phyloP scores from a whole-genome alignment of 164 flowering plant species.

The Cinnamomum chago region DNA sequence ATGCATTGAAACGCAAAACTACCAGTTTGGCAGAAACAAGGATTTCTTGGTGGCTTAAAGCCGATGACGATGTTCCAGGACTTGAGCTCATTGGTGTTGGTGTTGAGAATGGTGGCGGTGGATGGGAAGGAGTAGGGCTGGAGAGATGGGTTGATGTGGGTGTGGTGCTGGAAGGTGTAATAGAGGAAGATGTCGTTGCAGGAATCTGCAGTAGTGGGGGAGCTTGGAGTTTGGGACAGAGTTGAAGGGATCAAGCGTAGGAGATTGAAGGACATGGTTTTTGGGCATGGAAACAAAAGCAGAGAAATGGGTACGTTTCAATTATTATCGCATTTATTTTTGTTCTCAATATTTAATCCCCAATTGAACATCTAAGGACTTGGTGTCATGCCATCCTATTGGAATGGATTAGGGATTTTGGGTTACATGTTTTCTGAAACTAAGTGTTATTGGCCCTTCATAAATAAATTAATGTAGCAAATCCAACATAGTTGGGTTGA shows the following conservation, averaged over 20 bases:
- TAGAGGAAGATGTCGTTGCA: slow-evolving; percentile 65
- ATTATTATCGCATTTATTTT: no score
- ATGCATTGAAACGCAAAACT: slow-evolving; percentile 22
- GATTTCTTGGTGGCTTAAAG: slow-evolving; percentile 41
- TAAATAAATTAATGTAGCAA: no score
- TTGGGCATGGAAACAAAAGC: not conserved
- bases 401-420: no score
- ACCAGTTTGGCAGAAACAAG: slow-evolving; percentile 74
- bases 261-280: not conserved
- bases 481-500: no score
- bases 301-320: not conserved
- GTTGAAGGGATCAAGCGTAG: slow-evolving; percentile 2
- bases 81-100: slow-evolving; percentile 47
- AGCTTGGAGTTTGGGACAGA: slow-evolving; percentile 9
- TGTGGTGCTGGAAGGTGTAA: slow-evolving; percentile 38
- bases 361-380: no score
- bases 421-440: no score
- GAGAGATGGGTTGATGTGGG: slow-evolving; percentile 43
- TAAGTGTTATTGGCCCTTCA: no score
- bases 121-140: slow-evolving; percentile 83
- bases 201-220: slow-evolving; percentile 31
- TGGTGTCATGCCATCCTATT: no score
- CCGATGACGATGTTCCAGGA: slow-evolving; percentile 62
- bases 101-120: slow-evolving; percentile 44
- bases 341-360: no score